phyloP scores from a whole-genome alignment of 768 basidiomycete genomes.

The Leccinum boreale region DNA sequence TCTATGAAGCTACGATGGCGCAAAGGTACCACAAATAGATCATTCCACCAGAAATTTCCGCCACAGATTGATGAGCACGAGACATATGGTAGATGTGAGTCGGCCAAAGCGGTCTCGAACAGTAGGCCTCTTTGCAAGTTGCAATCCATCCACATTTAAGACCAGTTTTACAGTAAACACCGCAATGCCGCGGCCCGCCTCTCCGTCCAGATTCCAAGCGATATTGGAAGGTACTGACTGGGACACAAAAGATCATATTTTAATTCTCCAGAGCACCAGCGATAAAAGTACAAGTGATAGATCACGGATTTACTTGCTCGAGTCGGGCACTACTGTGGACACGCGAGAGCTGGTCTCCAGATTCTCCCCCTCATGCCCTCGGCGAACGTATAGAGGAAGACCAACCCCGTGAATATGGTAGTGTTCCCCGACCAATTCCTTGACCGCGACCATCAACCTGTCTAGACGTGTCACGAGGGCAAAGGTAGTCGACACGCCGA shows the following conservation, averaged over 20 bases:
- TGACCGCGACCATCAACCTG: constrained; percentile 73
- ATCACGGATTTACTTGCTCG: not conserved
- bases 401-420: constrained; percentile 79
- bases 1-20: not conserved
- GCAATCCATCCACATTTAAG: too few species aligned
- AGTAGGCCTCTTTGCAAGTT: too few species aligned
- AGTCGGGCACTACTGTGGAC: not conserved
- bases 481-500: constrained; percentile 68
- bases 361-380: constrained; percentile 12
- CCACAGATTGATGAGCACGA: not conserved
- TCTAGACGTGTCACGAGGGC: constrained; percentile 73
- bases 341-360: constrained; percentile 31
- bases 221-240: too few species aligned
- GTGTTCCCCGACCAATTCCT: constrained; percentile 84
- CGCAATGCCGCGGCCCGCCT: too few species aligned
- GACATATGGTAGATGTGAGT: too few species aligned
- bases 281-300: not conserved
- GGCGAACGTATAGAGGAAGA: constrained; percentile 20
- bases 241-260: too few species aligned
- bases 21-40: not conserved
- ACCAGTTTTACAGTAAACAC: too few species aligned
- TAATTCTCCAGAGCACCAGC: too few species aligned
- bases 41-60: not conserved
- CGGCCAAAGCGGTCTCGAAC: too few species aligned
- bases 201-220: too few species aligned